phyloP scores from a whole-genome alignment of 371 early-diverging fungal genomes.

The Mortierella sp. region DNA sequence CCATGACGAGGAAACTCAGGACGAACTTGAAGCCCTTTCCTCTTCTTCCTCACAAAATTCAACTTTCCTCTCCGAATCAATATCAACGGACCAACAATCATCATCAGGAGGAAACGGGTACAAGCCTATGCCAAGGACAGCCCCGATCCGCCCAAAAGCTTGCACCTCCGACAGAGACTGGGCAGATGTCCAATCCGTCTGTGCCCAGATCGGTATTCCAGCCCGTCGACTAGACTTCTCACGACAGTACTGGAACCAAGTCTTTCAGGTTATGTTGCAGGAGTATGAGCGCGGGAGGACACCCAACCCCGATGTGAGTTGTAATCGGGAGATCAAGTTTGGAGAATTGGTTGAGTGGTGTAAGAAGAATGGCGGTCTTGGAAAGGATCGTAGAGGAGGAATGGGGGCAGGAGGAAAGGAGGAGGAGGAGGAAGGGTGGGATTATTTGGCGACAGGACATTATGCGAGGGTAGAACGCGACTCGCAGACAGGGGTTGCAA shows the following conservation, averaged over 20 bases:
- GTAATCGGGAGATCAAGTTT: slow-evolving; percentile 95
- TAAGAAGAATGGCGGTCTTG: slow-evolving; percentile 58
- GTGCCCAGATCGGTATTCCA: slow-evolving; percentile 74
- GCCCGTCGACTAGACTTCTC: slow-evolving; percentile 81
- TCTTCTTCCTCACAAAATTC: slow-evolving; percentile 14
- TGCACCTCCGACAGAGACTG: slow-evolving; percentile 88
- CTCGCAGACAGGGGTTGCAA: slow-evolving; percentile 24
- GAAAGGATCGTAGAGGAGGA: slow-evolving; percentile 36
- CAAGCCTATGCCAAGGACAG: slow-evolving; percentile 22
- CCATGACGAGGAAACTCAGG: slow-evolving; percentile 82
- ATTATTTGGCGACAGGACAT: slow-evolving; percentile 90
- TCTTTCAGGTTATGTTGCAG: slow-evolving; percentile 83
- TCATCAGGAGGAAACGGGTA: not conserved
- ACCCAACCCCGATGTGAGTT: slow-evolving; percentile 94
- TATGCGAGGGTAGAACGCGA: slow-evolving; percentile 75
- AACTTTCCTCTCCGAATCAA: slow-evolving; percentile 22
- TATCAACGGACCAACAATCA: not conserved
- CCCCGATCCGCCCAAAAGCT: slow-evolving; percentile 32
- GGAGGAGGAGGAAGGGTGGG: slow-evolving; percentile 42
- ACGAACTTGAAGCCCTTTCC: slow-evolving; percentile 32
- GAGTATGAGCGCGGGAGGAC: slow-evolving; percentile 83
- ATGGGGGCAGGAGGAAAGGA: not conserved
- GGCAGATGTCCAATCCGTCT: slow-evolving; percentile 85
- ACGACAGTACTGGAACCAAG: slow-evolving; percentile 93
- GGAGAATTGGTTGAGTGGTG: slow-evolving; percentile 77